These are phyloP conservation scores for Leccinum incarnatum DNA, from an alignment of 768 basidiomycete genomes.

Conservation along the genomic window DNA sequence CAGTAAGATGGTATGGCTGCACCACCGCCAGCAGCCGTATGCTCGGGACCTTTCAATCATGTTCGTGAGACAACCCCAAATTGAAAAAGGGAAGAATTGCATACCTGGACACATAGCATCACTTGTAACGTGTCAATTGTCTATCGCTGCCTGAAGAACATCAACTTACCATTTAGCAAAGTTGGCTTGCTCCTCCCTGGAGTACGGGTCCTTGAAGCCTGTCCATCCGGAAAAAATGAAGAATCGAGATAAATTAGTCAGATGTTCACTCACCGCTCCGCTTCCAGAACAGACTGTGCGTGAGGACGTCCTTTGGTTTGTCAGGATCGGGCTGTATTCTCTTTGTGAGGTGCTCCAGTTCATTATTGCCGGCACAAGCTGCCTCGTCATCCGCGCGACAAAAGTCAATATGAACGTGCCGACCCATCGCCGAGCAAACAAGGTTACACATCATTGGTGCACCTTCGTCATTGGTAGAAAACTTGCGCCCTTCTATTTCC, in stretches of 20 bases:
- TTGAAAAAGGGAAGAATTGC: not conserved
- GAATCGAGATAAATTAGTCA: not conserved
- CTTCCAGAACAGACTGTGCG: constrained; percentile 55
- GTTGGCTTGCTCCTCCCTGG: constrained; percentile 51
- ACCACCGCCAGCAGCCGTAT: constrained; percentile 36
- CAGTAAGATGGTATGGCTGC: constrained; percentile 53
- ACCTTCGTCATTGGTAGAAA: constrained; percentile 52
- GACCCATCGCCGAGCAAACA: constrained; percentile 51
- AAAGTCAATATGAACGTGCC: constrained; percentile 57
- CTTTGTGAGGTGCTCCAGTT: constrained; percentile 45
- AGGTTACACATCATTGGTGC: constrained; percentile 65
- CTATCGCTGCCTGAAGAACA: not conserved
- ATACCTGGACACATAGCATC: constrained; percentile 52
- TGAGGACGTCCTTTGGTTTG: constrained; percentile 50
- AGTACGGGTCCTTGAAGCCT: constrained; percentile 67
- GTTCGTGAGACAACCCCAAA: not conserved
- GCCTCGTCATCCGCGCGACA: constrained; percentile 42
- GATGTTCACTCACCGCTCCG: constrained; percentile 43
- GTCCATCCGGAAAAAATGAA: not conserved
- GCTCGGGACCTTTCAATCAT: constrained; percentile 46
- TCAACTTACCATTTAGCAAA: constrained; percentile 51
- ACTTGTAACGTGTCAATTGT: constrained; percentile 23
- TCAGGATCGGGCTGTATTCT: constrained; percentile 46
- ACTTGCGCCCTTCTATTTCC: constrained; percentile 56
- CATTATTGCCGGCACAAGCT: constrained; percentile 39